Evolutionary conservation across 768 basidiomycete genomes (phyloP), one percentile per base, ranked within the genome.

Genomic region (Cystobasidium tubakii): DNA sequence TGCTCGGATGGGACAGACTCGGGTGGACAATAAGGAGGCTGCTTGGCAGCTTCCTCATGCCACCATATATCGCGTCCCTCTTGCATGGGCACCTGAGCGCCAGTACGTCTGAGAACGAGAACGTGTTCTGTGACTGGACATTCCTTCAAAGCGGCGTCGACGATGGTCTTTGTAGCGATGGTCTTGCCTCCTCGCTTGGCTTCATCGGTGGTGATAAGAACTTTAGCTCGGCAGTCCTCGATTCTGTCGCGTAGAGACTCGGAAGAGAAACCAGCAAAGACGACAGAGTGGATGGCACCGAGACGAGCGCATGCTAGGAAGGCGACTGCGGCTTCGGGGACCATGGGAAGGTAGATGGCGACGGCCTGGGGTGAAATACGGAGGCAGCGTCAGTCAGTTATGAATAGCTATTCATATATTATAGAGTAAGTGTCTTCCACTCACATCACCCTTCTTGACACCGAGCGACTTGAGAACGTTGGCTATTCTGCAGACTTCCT

Each of bases 291-390:
- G 60, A 98, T 84, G 27, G 95, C 95, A 27, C 95, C 95, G 77
- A 99, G 90, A 76, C 95, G 89, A 2, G 95, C 94, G 81, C 95
- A 98, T 6, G 95, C 95, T 73, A 99, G 89, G 88, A 99, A 92
- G 53, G 95, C 91, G 57, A 91, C 93, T 63, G 90, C 91, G 23
- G 95, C 88, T 77, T 97, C 92, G 91, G 91, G 95, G n/a, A 79
- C 75, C 78, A 78, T 93, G 65, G 92, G 92, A 23, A 94, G 86
- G 82, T 94, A 95, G 69, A 94, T 84, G n/a, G 89, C 90, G 57
- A 93, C 90, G 29, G 90, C 91, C 78, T 79, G 75, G 3, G 34
- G 60, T 43, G 36, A 23, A 42, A 39, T 19, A 50, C 7, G 57
- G 57, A n/a, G n/a, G n/a, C n/a, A n/a, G 36, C 17, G n/a, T 57